Evolutionary conservation across 192 early-diverging fungal species (phyloP), one percentile per base, ranked within the genome.

Genomic region (Podila clonocystis): DNA sequence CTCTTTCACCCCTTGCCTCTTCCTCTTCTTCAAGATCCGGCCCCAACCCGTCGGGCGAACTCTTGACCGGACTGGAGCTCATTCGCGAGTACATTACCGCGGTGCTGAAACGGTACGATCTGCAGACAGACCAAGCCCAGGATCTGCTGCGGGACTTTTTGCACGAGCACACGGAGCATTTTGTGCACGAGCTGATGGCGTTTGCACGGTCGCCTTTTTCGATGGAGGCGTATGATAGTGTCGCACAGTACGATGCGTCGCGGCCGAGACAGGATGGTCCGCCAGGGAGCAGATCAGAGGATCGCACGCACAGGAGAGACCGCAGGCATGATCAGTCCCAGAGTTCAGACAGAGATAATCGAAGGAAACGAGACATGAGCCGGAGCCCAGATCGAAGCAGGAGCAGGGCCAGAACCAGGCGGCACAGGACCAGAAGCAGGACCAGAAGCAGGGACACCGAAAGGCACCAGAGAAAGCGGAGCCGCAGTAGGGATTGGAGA

Each of bases 131-230:
- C 24, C 65, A 68, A 48, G 77, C 71, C 0, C 70, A 73, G 31
- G 77, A 80, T 34, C 26, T 72, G 9, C 50, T 80, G 11, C 58
- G 71, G 4, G 65, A 67, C 29, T 80, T 80, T n/a, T 49, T 80
- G 20, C 69, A 68, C 13, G 77, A 71, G 17, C 71, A 67, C 33
- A 80, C 77, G 26, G 77, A 60, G 24, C 77, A 80, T 11, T 80
- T 80, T 58, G 62, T 80, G 2, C 69, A 80, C 61, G 77, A 80
- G 34, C 29, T 80, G 7, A 68, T 72, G 55, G 71, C 57, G 0
- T 80, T 80, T 68, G 77, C 77, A 13, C 73, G 77, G 57, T 80
- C 77, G 5, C 70, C 77, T 0, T 68, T 68, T 36, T 72, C 70
- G 24, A 73, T 80, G 0, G 77, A 72, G 48, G 67, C 70, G 1